Evolutionary conservation across 2,329 filamentous ascomycete species (phyloP).

Genomic region (Clonostachys chloroleuca): DNA sequence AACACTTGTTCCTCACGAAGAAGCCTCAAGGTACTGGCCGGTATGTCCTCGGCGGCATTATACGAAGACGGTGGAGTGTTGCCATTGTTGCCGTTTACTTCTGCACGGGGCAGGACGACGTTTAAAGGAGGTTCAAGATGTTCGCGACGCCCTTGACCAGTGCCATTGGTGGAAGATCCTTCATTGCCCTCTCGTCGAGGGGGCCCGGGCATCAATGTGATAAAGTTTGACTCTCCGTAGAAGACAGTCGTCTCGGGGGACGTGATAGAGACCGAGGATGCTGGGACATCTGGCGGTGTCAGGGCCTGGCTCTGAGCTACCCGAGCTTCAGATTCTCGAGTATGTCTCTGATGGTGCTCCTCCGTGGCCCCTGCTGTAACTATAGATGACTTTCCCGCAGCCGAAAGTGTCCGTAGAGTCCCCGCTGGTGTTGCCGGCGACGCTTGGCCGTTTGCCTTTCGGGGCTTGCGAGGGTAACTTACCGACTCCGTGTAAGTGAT

Average conservation of each 20-base stretch:
- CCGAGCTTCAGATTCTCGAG: background rate
- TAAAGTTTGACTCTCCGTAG: constrained; percentile 32
- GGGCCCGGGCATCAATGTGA: constrained; percentile 22
- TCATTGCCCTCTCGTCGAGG: constrained; percentile 1
- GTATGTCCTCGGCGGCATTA: constrained; percentile 20
- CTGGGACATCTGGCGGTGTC: background rate
- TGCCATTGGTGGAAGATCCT: background rate
- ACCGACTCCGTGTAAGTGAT: background rate
- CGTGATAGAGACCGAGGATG: background rate
- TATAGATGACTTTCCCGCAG: background rate
- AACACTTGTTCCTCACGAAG: constrained; percentile 39
- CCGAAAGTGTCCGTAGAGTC: background rate
- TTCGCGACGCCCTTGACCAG: background rate
- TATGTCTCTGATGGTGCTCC: background rate
- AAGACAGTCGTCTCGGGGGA: constrained; percentile 15
- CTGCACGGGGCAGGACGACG: background rate
- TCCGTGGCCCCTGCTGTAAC: background rate
- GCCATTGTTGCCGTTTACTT: background rate
- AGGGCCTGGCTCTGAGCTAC: background rate
- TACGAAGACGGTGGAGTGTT: constrained; percentile 15
- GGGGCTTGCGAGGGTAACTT: background rate
- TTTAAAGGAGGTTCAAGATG: background rate
- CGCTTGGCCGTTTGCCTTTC: background rate
- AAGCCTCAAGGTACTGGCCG: constrained; percentile 39
- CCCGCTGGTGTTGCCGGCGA: background rate